Conservation (phyloP, 202 grass and related monocot species). For the Setaria italica region DNA sequence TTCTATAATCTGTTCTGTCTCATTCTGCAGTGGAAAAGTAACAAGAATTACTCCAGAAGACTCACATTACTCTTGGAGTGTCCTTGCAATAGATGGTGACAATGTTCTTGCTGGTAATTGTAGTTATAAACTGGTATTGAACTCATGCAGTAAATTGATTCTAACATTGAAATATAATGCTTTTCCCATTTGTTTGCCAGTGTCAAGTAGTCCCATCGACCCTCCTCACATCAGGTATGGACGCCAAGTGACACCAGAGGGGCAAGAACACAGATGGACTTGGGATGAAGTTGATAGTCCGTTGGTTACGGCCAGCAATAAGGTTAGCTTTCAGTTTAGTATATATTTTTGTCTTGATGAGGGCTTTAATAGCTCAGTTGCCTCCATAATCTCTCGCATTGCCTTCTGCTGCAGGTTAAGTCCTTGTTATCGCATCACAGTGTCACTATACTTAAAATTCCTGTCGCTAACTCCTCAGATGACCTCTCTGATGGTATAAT, state of each 20-base stretch:
- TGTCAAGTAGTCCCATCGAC: constrained; percentile 78
- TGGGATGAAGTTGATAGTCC: constrained; percentile 77
- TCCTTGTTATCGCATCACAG: constrained; percentile 62
- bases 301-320: constrained; percentile 43
- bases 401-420: constrained; percentile 53
- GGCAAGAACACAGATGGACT: constrained; percentile 51
- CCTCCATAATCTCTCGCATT: background rate
- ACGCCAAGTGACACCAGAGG: constrained; percentile 18
- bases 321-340: constrained; percentile 52
- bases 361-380: background rate
- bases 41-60: constrained; percentile 65
- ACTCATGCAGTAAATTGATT: constrained; percentile 4
- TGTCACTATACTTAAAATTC: constrained; percentile 75
- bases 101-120: constrained; percentile 79
- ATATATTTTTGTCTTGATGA: background rate
- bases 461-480: constrained; percentile 53
- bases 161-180: background rate
- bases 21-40: constrained; percentile 70
- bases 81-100: constrained; percentile 69
- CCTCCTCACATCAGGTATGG: constrained; percentile 84
- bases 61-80: constrained; percentile 75
- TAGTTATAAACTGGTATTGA: constrained; percentile 27
- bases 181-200: constrained; percentile 33
- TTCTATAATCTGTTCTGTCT: background rate
- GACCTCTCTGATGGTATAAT: constrained; percentile 66